Conservation (phyloP, 129 eudicot genomes). For the Artemisia annua region DNA sequence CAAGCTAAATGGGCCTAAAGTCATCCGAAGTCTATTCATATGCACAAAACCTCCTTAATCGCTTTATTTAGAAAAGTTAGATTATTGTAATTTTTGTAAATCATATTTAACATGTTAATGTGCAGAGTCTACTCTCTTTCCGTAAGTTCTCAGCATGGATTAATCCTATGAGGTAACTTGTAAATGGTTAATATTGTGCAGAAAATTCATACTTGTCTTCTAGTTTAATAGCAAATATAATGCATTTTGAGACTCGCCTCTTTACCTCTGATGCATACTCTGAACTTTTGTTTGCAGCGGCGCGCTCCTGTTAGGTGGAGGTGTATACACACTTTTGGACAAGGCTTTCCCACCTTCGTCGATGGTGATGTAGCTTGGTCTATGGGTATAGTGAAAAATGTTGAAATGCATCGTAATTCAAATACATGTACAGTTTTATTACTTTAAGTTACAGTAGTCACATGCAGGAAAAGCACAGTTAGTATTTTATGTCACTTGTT, state of each 20-base stretch:
- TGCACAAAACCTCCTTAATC: too few species aligned
- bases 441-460: too few species aligned
- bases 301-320: slow-evolving; percentile 90
- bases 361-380: slow-evolving; percentile 61
- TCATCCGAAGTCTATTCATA: too few species aligned
- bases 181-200: background rate
- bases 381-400: too few species aligned
- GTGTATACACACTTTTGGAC: slow-evolving; percentile 82
- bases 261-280: slow-evolving; percentile 13
- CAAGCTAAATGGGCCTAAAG: too few species aligned
- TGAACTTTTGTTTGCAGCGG: slow-evolving; percentile 60
- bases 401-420: background rate
- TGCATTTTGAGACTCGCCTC: background rate
- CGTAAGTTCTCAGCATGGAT: slow-evolving; percentile 99
- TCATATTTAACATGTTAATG: slow-evolving; percentile 5
- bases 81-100: too few species aligned
- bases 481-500: too few species aligned
- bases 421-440: too few species aligned
- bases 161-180: slow-evolving; percentile 82
- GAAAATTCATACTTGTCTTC: background rate
- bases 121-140: slow-evolving; percentile 93
- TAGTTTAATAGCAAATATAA: background rate
- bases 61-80: too few species aligned
- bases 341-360: slow-evolving; percentile 67
- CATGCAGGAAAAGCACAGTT: too few species aligned